Base-by-base conservation (phyloP, 1,284 basidiomycete species). In the Sanghuangporus weigelae region DNA sequence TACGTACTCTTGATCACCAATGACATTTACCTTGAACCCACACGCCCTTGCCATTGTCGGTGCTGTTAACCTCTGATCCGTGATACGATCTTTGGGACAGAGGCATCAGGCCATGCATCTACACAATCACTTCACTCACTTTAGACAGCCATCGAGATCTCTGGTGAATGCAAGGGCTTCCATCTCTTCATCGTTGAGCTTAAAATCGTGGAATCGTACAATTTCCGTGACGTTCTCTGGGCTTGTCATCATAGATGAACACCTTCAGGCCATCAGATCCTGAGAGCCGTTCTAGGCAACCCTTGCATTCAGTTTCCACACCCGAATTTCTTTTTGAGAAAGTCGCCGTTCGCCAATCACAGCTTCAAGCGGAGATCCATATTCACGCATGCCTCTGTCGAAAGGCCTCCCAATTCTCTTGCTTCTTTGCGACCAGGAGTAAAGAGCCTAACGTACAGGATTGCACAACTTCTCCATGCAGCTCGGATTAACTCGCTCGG, bases 61-160 rank as follows among this genome's bases (percentile, higher is more conserved):
- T 39, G 23, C 39, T 57, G 35, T 31, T 40, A 3, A 39, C 26
- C 38, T 60, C 48, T 26, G 21, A 16, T 19, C 63, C 57, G 11
- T 60, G 63, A 60, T 64, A 59, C 3, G 36, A 60, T 42, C 57
- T 64, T n/a, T 19, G 21, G n/a, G 11, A 11, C 7, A 11, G 26
- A 10, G 14, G 11, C 12, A 19, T 12, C 16, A 26, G 44, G 49
- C 26, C 16, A 38, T n/a, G 7, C 14, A 10, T 48, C 14, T 26
- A 6, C 23, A 35, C 10, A 36, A 19, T 21, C 38, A 12, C 14
- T n/a, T 1, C 38, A 50, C 48, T 23, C 40, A 65, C 60, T 56
- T 65, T 48, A 65, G 19, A 48, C 64, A 65, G 14, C 64, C 64
- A 62, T 65, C 60, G 16, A 65, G 38, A 14, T 35, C 44, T 31